These are phyloP conservation scores for Triticum dicoccoides DNA, from an alignment of 176 grass and related monocot genomes.

Conservation along the genomic window DNA sequence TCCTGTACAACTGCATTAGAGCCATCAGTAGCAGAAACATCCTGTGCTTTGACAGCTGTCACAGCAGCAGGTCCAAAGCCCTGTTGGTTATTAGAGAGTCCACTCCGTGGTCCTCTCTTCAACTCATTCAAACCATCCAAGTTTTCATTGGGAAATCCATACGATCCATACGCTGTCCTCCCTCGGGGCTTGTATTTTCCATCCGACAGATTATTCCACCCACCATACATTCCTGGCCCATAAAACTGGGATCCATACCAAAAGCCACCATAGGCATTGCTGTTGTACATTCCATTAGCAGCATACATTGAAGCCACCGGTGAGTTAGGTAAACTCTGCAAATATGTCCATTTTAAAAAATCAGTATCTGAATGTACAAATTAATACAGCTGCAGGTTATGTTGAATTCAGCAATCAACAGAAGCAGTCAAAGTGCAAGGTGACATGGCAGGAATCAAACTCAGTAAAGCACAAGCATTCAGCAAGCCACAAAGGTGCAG, in stretches of 20 bases:
- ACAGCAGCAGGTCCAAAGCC: slow-evolving; percentile 27
- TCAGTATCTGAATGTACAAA: not conserved
- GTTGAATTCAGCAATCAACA: not conserved
- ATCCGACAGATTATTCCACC: slow-evolving; percentile 58
- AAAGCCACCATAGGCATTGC: slow-evolving; percentile 47
- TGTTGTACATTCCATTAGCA: slow-evolving; percentile 43
- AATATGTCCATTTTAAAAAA: not conserved
- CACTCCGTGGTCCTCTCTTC: slow-evolving; percentile 76
- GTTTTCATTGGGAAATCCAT: slow-evolving; percentile 57
- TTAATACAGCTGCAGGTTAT: not conserved
- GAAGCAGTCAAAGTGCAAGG: not conserved
- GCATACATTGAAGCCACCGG: slow-evolving; percentile 44
- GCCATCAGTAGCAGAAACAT: slow-evolving; percentile 18
- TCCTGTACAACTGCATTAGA: slow-evolving; percentile 41
- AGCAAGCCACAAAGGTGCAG: not conserved
- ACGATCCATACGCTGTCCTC: slow-evolving; percentile 48
- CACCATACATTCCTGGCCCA: slow-evolving; percentile 50
- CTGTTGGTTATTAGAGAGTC: slow-evolving; percentile 45
- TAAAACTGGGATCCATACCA: slow-evolving; percentile 64
- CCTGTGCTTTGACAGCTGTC: slow-evolving; percentile 41
- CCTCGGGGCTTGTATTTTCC: slow-evolving; percentile 65
- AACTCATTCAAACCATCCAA: slow-evolving; percentile 77
- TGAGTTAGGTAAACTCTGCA: slow-evolving; percentile 25
- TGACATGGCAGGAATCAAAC: not conserved
- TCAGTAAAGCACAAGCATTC: not conserved